Evolutionary conservation across 2,329 filamentous ascomycete species (phyloP).

Genomic region (Epichloe sylvatica): DNA sequence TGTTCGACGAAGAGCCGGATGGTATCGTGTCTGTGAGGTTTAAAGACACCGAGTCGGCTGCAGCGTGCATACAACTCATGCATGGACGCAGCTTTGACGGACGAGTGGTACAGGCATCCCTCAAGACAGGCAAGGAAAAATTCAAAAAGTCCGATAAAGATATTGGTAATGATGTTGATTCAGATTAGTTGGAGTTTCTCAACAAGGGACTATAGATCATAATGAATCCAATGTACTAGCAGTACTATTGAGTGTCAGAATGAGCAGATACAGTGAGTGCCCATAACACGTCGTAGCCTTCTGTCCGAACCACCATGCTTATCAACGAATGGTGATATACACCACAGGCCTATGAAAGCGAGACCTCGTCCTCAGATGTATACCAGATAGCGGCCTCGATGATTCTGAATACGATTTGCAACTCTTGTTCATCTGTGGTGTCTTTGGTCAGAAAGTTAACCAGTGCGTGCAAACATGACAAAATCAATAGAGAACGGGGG

Average conservation of each 20-base stretch:
- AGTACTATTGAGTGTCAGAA: too few species aligned
- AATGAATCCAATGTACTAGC: neutral
- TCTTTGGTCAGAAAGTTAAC: neutral
- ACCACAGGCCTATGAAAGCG: constrained; percentile 12
- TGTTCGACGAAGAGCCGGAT: constrained; percentile 76
- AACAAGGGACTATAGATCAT: neutral
- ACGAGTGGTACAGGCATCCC: constrained; percentile 54
- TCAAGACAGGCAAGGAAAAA: constrained; percentile 56
- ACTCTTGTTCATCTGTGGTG: constrained; percentile 43
- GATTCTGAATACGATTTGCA: constrained; percentile 53
- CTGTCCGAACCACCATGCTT: too few species aligned
- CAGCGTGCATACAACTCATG: constrained; percentile 60
- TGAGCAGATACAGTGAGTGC: too few species aligned
- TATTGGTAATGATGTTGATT: constrained; percentile 28
- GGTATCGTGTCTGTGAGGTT: constrained; percentile 82
- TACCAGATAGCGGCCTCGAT: constrained; percentile 65
- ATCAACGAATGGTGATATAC: too few species aligned
- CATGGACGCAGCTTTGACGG: constrained; percentile 68
- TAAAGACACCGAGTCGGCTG: constrained; percentile 53
- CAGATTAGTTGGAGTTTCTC: constrained; percentile 11
- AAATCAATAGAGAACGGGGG: neutral
- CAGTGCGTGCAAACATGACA: neutral
- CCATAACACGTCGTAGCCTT: too few species aligned
- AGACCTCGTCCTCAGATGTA: constrained; percentile 32
- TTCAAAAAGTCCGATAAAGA: constrained; percentile 55